Evolutionary conservation across 805 yeast species (phyloP).

Genomic region (Cephaloascus fragrans): DNA sequence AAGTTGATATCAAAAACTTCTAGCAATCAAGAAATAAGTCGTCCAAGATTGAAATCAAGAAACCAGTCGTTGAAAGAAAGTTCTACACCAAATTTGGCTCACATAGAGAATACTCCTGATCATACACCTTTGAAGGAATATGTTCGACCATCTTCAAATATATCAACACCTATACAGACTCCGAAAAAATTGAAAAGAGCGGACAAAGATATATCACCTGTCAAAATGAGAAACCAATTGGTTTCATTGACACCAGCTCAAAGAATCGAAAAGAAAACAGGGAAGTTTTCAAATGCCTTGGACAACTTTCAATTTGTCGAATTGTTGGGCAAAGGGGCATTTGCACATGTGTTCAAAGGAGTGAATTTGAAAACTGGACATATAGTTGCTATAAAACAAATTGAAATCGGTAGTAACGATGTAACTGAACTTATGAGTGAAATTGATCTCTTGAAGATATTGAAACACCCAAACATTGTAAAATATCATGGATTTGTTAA

Average conservation of each 20-base stretch:
- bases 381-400: conserved; percentile 73
- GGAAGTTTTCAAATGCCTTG: conserved; percentile 23
- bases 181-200: not conserved
- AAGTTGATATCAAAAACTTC: not conserved
- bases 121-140: not conserved
- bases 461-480: conserved; percentile 59
- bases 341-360: conserved; percentile 78
- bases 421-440: conserved; percentile 49
- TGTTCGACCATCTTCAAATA: not conserved
- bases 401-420: conserved; percentile 43
- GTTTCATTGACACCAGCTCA: conserved; percentile 44
- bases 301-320: conserved; percentile 45
- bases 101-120: not conserved
- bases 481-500: conserved; percentile 61
- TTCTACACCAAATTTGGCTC: not conserved
- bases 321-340: conserved; percentile 84
- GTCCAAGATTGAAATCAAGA: conserved; percentile 3
- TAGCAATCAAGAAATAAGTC: not conserved
- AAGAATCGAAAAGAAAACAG: conserved; percentile 32
- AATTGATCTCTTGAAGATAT: conserved; percentile 53
- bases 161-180: not conserved
- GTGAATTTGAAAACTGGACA: conserved; percentile 54
- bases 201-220: not conserved
- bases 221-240: conserved; percentile 4
- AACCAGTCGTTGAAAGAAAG: conserved; percentile 1